phyloP scores from a whole-genome alignment of 768 basidiomycete genomes.

The Kwoniella sp. region DNA sequence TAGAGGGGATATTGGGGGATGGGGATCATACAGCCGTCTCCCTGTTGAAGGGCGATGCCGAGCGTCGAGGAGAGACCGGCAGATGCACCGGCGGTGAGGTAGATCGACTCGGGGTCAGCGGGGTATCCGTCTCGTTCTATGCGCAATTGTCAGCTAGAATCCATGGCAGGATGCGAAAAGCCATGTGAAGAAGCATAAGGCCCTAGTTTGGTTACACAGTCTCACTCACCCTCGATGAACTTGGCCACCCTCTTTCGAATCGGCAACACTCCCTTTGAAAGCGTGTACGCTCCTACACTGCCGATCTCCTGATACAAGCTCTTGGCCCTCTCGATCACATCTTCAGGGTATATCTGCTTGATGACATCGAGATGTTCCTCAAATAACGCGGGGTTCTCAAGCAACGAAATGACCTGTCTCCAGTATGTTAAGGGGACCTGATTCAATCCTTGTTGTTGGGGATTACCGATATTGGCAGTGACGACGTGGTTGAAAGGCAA shows the following conservation, averaged over 20 bases:
- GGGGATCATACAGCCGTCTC: constrained; percentile 66
- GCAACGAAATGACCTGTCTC: constrained; percentile 87
- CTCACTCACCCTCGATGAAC: constrained; percentile 75
- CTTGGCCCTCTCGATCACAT: constrained; percentile 80
- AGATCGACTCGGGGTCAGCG: constrained; percentile 79
- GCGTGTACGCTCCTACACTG: constrained; percentile 91
- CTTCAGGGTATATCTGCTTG: constrained; percentile 75
- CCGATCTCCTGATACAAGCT: constrained; percentile 83
- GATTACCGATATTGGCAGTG: constrained; percentile 95
- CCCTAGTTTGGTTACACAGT: constrained; percentile 5
- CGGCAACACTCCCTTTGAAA: constrained; percentile 85
- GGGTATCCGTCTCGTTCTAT: constrained; percentile 87
- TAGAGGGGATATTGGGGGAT: constrained; percentile 99
- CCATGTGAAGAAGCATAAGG: neutral
- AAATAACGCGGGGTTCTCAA: constrained; percentile 86
- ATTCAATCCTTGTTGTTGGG: constrained; percentile 91
- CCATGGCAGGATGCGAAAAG: neutral
- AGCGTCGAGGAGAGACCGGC: constrained; percentile 72
- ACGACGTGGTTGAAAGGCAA: constrained; percentile 88
- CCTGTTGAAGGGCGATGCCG: constrained; percentile 46
- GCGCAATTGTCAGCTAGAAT: neutral
- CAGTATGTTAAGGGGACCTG: constrained; percentile 90
- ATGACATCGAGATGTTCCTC: constrained; percentile 63
- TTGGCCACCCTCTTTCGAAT: constrained; percentile 85
- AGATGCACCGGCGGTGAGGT: constrained; percentile 92